A percentile compares a stretch with the other conserved stretches of the same genome.
phyloP scores from a whole-genome alignment of 257 asterid genomes.

The Sherardia arvensis region DNA sequence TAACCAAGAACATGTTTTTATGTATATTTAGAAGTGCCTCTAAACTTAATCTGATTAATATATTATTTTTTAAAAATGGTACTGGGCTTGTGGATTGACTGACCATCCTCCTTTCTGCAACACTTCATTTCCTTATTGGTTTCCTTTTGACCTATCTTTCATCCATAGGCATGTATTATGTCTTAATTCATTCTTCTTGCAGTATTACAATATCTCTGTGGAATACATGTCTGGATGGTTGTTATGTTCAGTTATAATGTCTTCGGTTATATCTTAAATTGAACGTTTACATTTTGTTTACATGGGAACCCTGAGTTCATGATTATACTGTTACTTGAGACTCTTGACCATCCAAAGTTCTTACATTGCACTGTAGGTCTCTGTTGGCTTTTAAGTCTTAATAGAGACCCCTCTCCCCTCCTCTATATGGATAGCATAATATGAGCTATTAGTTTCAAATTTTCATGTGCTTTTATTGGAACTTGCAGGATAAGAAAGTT shows the following conservation, averaged over 20 bases:
- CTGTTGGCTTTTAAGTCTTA: not conserved
- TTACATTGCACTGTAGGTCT: not conserved
- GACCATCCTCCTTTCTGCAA: not conserved
- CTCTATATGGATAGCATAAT: not conserved
- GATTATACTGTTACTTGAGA: not conserved
- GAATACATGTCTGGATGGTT: not conserved
- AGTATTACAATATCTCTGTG: not conserved
- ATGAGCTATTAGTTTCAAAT: not conserved
- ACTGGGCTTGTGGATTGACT: not conserved
- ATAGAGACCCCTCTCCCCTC: too few relatives aligned
- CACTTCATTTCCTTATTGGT: not conserved
- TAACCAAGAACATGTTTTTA: not conserved
- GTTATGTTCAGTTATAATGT: too few relatives aligned
- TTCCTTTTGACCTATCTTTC: not conserved
- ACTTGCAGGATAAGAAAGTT: slow-evolving; percentile 85
- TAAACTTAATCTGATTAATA: not conserved
- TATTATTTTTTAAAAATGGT: not conserved
- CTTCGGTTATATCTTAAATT: not conserved
- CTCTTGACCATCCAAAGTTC: not conserved
- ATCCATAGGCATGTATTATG: not conserved
- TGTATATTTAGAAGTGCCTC: too few relatives aligned
- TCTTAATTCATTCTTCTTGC: not conserved
- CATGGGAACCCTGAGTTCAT: not conserved
- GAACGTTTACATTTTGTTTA: not conserved
- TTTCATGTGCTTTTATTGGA: not conserved